These are phyloP conservation scores for Lipomyces orientalis DNA, from an alignment of 805 yeast species.

Conservation along the genomic window DNA sequence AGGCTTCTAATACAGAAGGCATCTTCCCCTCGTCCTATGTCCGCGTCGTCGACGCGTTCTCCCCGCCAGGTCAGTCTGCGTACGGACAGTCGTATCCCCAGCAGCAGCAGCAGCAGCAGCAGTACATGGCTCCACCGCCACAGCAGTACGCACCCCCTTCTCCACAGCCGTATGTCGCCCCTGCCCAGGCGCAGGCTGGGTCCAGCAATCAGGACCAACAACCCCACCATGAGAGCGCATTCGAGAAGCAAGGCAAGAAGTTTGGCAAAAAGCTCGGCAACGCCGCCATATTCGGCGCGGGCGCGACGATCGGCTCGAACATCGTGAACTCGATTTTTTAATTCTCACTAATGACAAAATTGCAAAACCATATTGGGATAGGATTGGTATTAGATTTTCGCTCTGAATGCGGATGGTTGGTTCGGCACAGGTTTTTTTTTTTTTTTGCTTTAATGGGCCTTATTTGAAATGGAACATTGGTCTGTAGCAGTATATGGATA, in stretches of 20 bases:
- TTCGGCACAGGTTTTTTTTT: not conserved
- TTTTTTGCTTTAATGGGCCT: not conserved
- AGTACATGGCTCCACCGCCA: conserved; percentile 37
- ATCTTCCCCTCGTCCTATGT: conserved; percentile 93
- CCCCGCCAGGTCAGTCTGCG: conserved; percentile 16
- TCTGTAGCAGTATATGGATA: not conserved
- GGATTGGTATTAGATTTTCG: not conserved
- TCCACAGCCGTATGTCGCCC: conserved; percentile 20
- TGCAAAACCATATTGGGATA: not conserved
- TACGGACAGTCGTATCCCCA: conserved; percentile 26
- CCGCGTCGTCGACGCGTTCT: conserved; percentile 46
- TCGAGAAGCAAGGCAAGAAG: conserved; percentile 51
- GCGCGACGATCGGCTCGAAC: conserved; percentile 90
- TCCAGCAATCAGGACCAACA: conserved; percentile 35
- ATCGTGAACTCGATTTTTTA: conserved; percentile 74
- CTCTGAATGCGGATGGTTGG: not conserved
- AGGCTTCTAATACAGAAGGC: conserved; percentile 61
- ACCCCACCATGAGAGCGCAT: conserved; percentile 34
- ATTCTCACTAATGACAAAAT: not conserved
- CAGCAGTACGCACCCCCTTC: conserved; percentile 29
- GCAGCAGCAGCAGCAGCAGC: conserved; percentile 23
- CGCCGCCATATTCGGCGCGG: conserved; percentile 92
- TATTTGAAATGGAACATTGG: not conserved
- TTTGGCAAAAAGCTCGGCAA: conserved; percentile 84
- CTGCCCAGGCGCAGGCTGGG: conserved; percentile 32